Evolutionary conservation across 352 stramenopile species (phyloP), one percentile per base, ranked within the genome.

Genomic region (Thraustotheca clavata): DNA sequence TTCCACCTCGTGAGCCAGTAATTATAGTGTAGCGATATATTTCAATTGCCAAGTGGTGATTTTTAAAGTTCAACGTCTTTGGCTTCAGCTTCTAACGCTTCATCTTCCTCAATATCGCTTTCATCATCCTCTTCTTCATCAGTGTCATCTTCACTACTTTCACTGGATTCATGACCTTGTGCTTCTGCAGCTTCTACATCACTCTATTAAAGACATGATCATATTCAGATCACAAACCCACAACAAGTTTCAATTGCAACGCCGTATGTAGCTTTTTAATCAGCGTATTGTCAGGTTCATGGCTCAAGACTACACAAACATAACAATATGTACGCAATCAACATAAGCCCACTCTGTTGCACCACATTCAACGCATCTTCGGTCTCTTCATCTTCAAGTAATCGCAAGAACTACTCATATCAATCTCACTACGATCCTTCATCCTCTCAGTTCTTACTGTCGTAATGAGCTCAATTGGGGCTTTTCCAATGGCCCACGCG

Each of bases 1-100:
- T 65, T 65, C 36, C 57, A 65, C 7, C 57, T 65, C 20, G 57
- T 65, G 57, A 65, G 57, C 41, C 36, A 52, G 29, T 65, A 65
- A 35, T 52, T 2, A 50, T n/a, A n/a, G n/a, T n/a, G n/a, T n/a
- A n/a, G n/a, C n/a, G n/a, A n/a, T n/a, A n/a, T n/a, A n/a, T n/a
- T n/a, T n/a, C n/a, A n/a, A n/a, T n/a, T n/a, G n/a, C n/a, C n/a
- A n/a, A n/a, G n/a, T 62, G 38, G 14, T 29, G 49, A 7, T 59
- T 41, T 16, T 18, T 65, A 65, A 27, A 65, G 47, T 34, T 65
- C 57, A 35, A 65, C 57, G 29, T 65, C 57, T 14, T 54, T 52
- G 22, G 57, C 57, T n/a, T 65, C 38, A 4, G 34, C 31, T 5
- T n/a, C 16, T 22, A 31, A n/a, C 36, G 50, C 50, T 22, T 43